Evolutionary conservation across 1,284 basidiomycete genomes (phyloP).

Genomic region (Bondarzewia mesenterica): DNA sequence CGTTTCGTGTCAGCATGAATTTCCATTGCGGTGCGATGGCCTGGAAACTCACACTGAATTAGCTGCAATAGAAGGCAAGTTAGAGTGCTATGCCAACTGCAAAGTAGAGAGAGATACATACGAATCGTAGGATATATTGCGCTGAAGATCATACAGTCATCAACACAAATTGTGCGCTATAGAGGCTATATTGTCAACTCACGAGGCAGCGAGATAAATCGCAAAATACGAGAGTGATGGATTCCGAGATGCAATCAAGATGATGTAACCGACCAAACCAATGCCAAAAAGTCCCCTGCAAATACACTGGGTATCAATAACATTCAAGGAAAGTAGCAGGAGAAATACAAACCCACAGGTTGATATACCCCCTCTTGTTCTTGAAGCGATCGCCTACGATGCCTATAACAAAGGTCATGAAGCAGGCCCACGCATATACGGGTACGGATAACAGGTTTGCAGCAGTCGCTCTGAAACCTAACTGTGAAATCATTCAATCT

Average conservation of each 20-base stretch:
- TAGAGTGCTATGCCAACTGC: background rate
- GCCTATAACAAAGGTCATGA: slow-evolving; percentile 40
- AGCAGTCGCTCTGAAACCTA: slow-evolving; percentile 37
- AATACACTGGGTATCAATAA: slow-evolving; percentile 9
- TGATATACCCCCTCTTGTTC: slow-evolving; percentile 35
- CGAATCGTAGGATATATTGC: slow-evolving; percentile 41
- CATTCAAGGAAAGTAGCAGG: slow-evolving; percentile 3
- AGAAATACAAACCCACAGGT: slow-evolving; percentile 28
- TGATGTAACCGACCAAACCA: slow-evolving; percentile 43
- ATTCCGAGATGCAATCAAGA: slow-evolving; percentile 37
- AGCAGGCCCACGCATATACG: slow-evolving; percentile 41
- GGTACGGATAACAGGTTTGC: slow-evolving; percentile 49
- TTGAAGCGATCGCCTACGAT: slow-evolving; percentile 38
- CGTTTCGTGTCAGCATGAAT: too few species aligned
- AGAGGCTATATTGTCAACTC: slow-evolving; percentile 15
- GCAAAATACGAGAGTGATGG: slow-evolving; percentile 37
- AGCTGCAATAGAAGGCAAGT: slow-evolving; percentile 19
- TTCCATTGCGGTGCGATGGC: too few species aligned
- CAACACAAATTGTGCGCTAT: background rate
- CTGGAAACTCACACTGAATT: slow-evolving; percentile 34
- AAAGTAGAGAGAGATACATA: slow-evolving; percentile 22
- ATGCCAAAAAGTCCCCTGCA: slow-evolving; percentile 10
- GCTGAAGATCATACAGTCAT: slow-evolving; percentile 16
- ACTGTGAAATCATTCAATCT: background rate
- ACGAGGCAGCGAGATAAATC: slow-evolving; percentile 40